Evolutionary conservation across 129 eudicot genomes (phyloP), one percentile per base, ranked within the genome.

Genomic region (Ambrosia artemisiifolia): DNA sequence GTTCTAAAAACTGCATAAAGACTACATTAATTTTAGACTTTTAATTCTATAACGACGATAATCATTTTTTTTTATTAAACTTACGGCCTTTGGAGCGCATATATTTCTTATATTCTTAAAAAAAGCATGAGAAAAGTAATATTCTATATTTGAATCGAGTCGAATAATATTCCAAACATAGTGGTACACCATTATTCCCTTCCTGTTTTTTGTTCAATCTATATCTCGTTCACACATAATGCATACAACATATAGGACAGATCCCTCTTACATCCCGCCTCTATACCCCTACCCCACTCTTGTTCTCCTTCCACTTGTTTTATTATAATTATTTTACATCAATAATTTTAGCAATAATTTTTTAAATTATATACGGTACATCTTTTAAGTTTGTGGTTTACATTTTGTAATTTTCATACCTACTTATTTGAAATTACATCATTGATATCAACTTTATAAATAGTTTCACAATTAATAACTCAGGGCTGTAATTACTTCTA

Each of bases 131-230:
- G 43, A 55, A 32, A 56, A 57, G n/a, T 24, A 44, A 56, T 67
- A 56, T 76, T 46, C 32, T 34, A 76, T 28, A 8, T 34, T 46
- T 67, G 69, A 60, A 56, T 56, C 2, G 36, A 55, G 80, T 60
- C 63, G 70, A 68, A 47, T 48, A 69, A 60, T 77, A 60, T 60
- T 47, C 80, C 75, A 76, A 69, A 69, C 64, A 30, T 59, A 28
- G 40, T 30, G 64, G 24, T 11, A 68, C 54, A 53, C 74, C 74
- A 76, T 67, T 57, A 67, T 67, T 77, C 75, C 73, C 65, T 69
- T 77, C 64, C 75, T 60, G 81, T 60, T 76, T 69, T 49, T 76
- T 60, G 70, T 76, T 77, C 75, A 75, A 59, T 69, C 81, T 69
- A 34, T 69, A 70, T 69, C 24, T 69, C 65, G 61, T 77, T 69